Evolutionary conservation across 2,329 filamentous ascomycete species (phyloP), one percentile per base, ranked within the genome.

Genomic region (Fusarium dlaminii): DNA sequence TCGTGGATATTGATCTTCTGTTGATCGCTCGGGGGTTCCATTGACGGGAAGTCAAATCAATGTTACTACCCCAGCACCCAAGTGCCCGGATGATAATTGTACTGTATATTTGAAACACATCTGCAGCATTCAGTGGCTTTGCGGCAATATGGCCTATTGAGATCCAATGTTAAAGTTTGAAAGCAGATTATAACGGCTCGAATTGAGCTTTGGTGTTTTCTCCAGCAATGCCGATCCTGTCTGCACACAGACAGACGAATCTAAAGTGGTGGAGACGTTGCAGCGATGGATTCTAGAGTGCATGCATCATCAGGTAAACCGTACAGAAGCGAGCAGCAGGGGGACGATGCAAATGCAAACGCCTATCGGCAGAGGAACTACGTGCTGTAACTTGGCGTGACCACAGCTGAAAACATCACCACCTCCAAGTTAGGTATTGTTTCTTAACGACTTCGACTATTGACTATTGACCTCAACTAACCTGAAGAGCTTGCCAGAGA

Each of bases 41-140:
- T 55, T 40, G 14, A 62, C 48, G 34, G 56, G 32, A 29, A 68
- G 57, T 66, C 55, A 54, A 66, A 69, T 52, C 32, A 42, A 55
- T 49, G 57, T 46, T 39, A 45, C 52, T 60, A 63, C 48, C 62
- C 61, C 68, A 56, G 49, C 42, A 49, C 29, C 27, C 37, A 30
- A 58, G 34, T 29, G n/a, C 48, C 55, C 39, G 27, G 42, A 32
- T 10, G 42, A 60, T 36, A 30, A 34, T 20, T 27, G 32, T 51
- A 10, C 14, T 37, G 43, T 69, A 32, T 71, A 74, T 68, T 59
- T 72, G 67, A 68, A 73, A 64, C 71, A 68, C 52, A 63, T 66
- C 39, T 55, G 36, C 37, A 70, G 66, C 36, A 29, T 59, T 18
- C 29, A 20, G 37, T 42, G 56, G 30, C 29, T 36, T 43, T n/a